Conservation (phyloP, 1,139 yeast species). For the Diutina ranongensis region DNA sequence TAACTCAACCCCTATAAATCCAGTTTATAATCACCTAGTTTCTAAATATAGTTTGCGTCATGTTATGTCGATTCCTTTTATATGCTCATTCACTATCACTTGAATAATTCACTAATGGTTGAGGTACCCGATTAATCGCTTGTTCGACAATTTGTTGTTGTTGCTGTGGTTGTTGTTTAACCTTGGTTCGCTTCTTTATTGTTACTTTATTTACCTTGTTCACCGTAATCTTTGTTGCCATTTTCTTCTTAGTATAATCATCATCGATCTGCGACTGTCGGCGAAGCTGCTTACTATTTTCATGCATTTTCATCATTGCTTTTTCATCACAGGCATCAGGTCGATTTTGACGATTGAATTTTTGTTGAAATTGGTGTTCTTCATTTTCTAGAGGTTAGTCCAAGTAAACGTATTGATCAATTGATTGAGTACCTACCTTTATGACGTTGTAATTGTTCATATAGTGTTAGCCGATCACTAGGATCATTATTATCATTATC, state of each 20-base stretch:
- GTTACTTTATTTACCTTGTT: background rate
- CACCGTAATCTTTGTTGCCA: background rate
- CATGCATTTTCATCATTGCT: slow-evolving; percentile 16
- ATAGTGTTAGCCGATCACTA: background rate
- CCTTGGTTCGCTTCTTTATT: background rate
- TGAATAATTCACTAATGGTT: background rate
- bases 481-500: background rate
- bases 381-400: slow-evolving; percentile 13
- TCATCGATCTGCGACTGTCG: slow-evolving; percentile 8
- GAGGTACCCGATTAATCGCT: background rate
- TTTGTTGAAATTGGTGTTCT: slow-evolving; percentile 23
- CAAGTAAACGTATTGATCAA: background rate
- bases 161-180: background rate
- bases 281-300: slow-evolving; percentile 8
- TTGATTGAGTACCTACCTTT: background rate
- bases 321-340: slow-evolving; percentile 24
- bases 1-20: too few species aligned
- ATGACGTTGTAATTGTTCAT: background rate
- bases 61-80: too few species aligned
- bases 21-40: too few species aligned
- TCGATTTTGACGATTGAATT: slow-evolving; percentile 25
- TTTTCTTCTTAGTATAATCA: background rate
- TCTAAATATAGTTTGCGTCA: too few species aligned
- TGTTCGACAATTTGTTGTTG: background rate
- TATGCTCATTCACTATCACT: background rate